Evolutionary conservation across 164 flowering plant species (phyloP).

Genomic region (Chimonanthus salicifolius): DNA sequence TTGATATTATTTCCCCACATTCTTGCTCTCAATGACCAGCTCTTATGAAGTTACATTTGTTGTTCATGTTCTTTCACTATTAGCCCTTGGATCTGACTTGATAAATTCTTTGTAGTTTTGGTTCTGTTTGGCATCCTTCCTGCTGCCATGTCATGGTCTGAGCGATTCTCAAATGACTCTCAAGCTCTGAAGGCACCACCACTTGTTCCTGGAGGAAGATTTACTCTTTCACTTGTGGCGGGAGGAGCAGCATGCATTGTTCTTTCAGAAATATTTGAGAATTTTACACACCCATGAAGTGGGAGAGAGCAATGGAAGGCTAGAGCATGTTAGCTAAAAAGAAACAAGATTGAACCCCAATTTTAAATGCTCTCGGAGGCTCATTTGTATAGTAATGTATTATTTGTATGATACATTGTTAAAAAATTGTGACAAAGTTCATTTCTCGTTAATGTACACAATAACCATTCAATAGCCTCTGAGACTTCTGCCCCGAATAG

Average conservation of each 20-base stretch:
- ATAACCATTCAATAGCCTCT: neutral
- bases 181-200: conserved; percentile 28
- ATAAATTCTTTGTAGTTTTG: conserved; percentile 38
- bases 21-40: too few species aligned
- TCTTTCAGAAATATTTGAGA: conserved; percentile 54
- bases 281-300: conserved; percentile 20
- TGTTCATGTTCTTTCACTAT: too few species aligned
- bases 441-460: neutral
- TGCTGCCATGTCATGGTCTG: conserved; percentile 97
- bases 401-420: too few species aligned
- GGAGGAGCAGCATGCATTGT: conserved; percentile 69
- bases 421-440: neutral
- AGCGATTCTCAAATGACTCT: conserved; percentile 49
- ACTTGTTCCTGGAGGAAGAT: conserved; percentile 78
- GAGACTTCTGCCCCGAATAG: neutral
- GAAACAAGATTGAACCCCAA: neutral
- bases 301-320: neutral
- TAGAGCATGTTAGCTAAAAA: neutral
- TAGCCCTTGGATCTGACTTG: neutral
- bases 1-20: too few species aligned
- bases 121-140: conserved; percentile 92
- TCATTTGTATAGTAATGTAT: neutral
- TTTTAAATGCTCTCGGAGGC: neutral
- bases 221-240: conserved; percentile 55
- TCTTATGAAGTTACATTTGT: too few species aligned